Conservation (phyloP, 163 green algal genomes). For the Scenedesmus sp. region DNA sequence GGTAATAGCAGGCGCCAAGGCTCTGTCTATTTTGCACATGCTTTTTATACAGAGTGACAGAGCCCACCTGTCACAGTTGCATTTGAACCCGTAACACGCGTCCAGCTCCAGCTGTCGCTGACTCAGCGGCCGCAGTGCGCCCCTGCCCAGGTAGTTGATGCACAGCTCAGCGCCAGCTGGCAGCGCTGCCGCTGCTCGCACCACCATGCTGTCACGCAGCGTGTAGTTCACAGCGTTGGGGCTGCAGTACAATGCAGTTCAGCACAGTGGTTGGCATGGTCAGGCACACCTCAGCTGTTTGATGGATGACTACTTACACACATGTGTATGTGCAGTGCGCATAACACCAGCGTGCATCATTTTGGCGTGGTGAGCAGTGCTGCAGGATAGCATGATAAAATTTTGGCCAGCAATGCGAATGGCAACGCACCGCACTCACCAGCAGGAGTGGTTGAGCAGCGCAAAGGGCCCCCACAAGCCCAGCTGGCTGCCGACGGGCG, state of each 20-base stretch:
- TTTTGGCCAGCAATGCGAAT: not conserved
- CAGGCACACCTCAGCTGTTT: too few relatives aligned
- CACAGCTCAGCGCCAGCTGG: slow-evolving; percentile 24
- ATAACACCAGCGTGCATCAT: too few relatives aligned
- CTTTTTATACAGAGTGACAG: not conserved
- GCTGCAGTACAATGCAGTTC: not conserved
- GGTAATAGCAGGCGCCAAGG: too few relatives aligned
- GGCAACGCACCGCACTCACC: not conserved
- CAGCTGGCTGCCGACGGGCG: slow-evolving; percentile 24
- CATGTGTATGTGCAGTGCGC: too few relatives aligned
- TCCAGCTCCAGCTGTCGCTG: slow-evolving; percentile 40
- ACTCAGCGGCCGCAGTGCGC: slow-evolving; percentile 30
- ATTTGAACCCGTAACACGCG: slow-evolving; percentile 44
- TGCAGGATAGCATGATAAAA: too few relatives aligned
- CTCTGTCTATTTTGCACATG: too few relatives aligned
- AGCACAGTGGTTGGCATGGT: not conserved
- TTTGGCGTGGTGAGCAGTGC: too few relatives aligned
- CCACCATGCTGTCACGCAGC: slow-evolving; percentile 41
- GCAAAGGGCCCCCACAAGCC: slow-evolving; percentile 46
- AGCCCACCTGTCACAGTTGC: slow-evolving; percentile 21
- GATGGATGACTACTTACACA: too few relatives aligned
- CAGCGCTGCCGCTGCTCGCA: not conserved
- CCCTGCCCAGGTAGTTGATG: slow-evolving; percentile 51
- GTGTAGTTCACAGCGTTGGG: slow-evolving; percentile 44
- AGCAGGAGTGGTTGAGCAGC: slow-evolving; percentile 49